Percentiles rank a stretch among this genome's conserved stretches.
Evolutionary conservation across 179 eudicot species (phyloP).

Genomic region (Silene vulgaris): DNA sequence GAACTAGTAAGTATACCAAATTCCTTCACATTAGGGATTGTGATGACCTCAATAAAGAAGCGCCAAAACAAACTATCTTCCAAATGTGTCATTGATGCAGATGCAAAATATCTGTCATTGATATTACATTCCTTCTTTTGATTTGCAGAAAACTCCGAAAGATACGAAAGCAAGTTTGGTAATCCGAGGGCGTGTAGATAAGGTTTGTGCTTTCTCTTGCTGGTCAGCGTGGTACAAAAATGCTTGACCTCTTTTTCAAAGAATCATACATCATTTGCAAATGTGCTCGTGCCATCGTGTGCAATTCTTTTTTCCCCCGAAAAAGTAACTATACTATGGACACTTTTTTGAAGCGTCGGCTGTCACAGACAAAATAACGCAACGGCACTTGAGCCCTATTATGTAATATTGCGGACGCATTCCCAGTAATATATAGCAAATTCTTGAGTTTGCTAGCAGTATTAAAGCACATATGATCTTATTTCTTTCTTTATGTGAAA

Average conservation of each 20-base stretch:
- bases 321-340: not conserved
- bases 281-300: not conserved
- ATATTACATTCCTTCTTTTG: not conserved
- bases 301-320: not conserved
- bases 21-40: not conserved
- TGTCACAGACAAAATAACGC: not conserved
- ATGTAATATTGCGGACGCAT: not conserved
- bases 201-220: conserved; percentile 40
- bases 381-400: not conserved
- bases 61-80: not conserved
- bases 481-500: conserved; percentile 18
- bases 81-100: not conserved
- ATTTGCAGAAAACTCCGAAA: conserved; percentile 71
- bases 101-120: conserved; percentile 3
- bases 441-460: conserved; percentile 4
- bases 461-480: not conserved
- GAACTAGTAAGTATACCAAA: not conserved
- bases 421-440: not conserved
- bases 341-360: not conserved
- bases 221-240: not conserved
- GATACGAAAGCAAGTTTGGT: conserved; percentile 79
- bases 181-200: conserved; percentile 74
- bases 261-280: not conserved
- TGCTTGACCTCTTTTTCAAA: not conserved
- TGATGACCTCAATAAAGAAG: not conserved